phyloP scores from a whole-genome alignment of 192 early-diverging fungal species.

The Thoreauomyces humboldtii region DNA sequence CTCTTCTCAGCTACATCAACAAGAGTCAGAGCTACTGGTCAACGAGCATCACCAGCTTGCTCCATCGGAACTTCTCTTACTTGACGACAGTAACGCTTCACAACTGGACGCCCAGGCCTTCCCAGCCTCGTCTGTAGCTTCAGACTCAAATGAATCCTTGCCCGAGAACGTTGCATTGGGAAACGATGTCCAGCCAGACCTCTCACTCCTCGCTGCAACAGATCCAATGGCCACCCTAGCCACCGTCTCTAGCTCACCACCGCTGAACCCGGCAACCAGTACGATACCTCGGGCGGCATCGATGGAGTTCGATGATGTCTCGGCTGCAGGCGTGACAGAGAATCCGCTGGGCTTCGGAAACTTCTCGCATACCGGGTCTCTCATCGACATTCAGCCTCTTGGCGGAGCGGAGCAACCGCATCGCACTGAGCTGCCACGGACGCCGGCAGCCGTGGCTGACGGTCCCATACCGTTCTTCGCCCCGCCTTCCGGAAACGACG shows the following conservation, averaged over 20 bases:
- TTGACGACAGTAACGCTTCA: background rate
- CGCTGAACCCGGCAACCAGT: background rate
- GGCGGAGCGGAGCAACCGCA: background rate
- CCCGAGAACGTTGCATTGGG: conserved; percentile 11
- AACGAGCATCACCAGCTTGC: conserved; percentile 25
- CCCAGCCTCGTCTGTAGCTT: background rate
- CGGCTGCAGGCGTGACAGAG: background rate
- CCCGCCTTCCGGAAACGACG: background rate
- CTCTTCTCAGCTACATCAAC: background rate
- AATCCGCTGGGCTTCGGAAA: background rate
- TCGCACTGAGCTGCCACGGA: background rate
- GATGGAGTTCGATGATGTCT: conserved; percentile 21
- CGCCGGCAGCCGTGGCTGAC: background rate
- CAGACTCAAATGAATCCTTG: background rate
- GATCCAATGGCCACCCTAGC: background rate
- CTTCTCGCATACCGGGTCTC: conserved; percentile 9
- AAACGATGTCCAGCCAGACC: background rate
- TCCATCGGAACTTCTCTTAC: conserved; percentile 14
- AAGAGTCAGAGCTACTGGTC: conserved; percentile 10
- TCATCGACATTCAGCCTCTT: conserved; percentile 23
- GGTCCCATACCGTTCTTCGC: conserved; percentile 14
- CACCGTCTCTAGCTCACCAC: background rate
- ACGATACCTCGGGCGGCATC: background rate
- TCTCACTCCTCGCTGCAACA: background rate
- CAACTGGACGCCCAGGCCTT: background rate